A percentile compares a stretch with the other conserved stretches of the same genome.
Conservation (phyloP, 139 green algal genomes). For the Asterochloris sp. region DNA sequence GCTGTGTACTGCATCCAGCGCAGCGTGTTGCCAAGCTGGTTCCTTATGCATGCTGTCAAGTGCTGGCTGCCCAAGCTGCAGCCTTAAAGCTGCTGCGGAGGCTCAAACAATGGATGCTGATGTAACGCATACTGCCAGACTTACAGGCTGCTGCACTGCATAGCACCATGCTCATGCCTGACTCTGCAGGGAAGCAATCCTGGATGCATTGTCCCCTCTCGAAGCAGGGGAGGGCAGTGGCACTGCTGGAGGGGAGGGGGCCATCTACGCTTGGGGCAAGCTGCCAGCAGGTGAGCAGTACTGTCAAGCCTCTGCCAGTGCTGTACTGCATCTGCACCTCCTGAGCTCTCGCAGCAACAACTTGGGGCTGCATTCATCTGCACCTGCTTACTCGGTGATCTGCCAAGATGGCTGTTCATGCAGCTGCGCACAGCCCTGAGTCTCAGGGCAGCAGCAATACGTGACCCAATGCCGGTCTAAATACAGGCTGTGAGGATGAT, state of each 20-base stretch:
- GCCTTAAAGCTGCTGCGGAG: background rate
- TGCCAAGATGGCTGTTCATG: background rate
- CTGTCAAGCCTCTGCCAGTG: background rate
- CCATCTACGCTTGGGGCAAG: slow-evolving; percentile 89
- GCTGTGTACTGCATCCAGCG: background rate
- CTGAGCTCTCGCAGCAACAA: background rate
- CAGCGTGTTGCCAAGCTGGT: background rate
- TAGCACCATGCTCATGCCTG: background rate
- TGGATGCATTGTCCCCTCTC: slow-evolving; percentile 68
- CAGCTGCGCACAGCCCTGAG: background rate
- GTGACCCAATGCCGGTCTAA: background rate
- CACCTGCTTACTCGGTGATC: background rate
- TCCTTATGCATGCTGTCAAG: too few relatives aligned
- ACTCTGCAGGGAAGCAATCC: slow-evolving; percentile 31
- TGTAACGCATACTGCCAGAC: background rate
- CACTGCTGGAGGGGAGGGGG: slow-evolving; percentile 73
- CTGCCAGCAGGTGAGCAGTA: slow-evolving; percentile 48
- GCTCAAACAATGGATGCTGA: background rate
- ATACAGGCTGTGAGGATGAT: slow-evolving; percentile 55
- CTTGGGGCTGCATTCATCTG: background rate
- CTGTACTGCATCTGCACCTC: background rate
- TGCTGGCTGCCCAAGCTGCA: background rate
- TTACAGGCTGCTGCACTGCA: background rate
- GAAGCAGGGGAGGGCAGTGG: slow-evolving; percentile 44
- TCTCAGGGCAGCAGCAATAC: background rate